Percentiles rank a stretch among this genome's conserved stretches.
Conservation (phyloP, 2,329 filamentous ascomycete species). For the Fusarium praegraminearum region DNA sequence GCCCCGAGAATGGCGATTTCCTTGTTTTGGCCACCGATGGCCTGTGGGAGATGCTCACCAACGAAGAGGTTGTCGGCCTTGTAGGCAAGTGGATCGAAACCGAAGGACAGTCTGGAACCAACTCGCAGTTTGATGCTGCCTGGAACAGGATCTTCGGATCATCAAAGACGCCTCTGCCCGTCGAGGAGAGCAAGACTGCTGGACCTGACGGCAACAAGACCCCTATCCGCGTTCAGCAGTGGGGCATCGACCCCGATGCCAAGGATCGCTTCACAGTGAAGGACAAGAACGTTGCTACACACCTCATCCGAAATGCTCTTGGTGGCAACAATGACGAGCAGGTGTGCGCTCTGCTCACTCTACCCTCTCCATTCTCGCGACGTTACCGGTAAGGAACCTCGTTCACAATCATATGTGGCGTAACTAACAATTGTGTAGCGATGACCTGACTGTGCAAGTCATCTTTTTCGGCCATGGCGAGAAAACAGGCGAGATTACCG, state of each 20-base stretch:
- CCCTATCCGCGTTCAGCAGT: conserved; percentile 90
- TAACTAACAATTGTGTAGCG: conserved; percentile 63
- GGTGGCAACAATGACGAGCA: conserved; percentile 95
- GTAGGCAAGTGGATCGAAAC: conserved; percentile 97
- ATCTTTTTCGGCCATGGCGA: conserved; percentile 94
- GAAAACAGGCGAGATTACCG: conserved; percentile 79
- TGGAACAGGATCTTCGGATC: conserved; percentile 76
- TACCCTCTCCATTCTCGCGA: conserved; percentile 90
- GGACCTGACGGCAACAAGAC: conserved; percentile 78
- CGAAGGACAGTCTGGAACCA: conserved; percentile 65
- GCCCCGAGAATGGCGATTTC: conserved; percentile 92
- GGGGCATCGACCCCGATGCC: conserved; percentile 81
- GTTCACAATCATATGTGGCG: not conserved
- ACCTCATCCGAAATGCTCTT: conserved; percentile 93
- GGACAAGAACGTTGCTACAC: conserved; percentile 96
- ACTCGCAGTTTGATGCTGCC: conserved; percentile 74
- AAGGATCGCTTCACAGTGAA: conserved; percentile 90
- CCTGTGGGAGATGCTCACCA: conserved; percentile 98
- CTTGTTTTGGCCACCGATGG: conserved; percentile 97
- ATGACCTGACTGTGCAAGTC: conserved; percentile 96
- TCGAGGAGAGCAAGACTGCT: conserved; percentile 71
- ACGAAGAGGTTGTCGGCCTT: conserved; percentile 96
- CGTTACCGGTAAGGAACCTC: conserved; percentile 77
- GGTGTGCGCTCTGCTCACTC: conserved; percentile 88
- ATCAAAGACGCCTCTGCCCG: conserved; percentile 71